A percentile compares a stretch with the other conserved stretches of the same genome.
Evolutionary conservation across 495 filamentous ascomycete genomes (phyloP).

Genomic region (Aspergillus homomorphus): DNA sequence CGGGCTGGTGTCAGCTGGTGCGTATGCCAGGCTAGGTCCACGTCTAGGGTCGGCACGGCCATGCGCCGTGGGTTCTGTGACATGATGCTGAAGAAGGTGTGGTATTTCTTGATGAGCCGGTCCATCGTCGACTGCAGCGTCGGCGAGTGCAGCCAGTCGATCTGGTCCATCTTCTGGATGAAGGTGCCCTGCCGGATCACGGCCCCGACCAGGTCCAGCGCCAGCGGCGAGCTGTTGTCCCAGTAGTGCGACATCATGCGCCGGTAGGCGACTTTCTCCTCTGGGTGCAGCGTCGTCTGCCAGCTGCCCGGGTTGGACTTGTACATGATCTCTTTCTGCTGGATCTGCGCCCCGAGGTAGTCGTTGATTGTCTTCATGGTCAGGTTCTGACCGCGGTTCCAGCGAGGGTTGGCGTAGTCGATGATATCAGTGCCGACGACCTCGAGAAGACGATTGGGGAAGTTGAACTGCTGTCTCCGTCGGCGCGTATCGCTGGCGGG

Average conservation of each 20-base stretch:
- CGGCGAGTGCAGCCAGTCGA: conserved; percentile 74
- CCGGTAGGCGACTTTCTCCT: conserved; percentile 54
- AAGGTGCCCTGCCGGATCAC: conserved; percentile 80
- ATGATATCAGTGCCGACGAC: conserved; percentile 37
- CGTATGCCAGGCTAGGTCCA: conserved; percentile 81
- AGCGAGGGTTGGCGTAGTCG: conserved; percentile 23
- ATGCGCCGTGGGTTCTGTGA: conserved; percentile 46
- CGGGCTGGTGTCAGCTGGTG: conserved; percentile 59
- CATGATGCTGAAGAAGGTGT: conserved; percentile 68
- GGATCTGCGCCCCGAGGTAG: conserved; percentile 15
- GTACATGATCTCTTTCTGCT: conserved; percentile 17
- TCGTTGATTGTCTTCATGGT: conserved; percentile 21
- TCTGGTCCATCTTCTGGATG: conserved; percentile 75
- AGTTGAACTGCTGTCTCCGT: conserved; percentile 27
- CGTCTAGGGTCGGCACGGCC: conserved; percentile 78
- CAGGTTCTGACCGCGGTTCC: conserved; percentile 3
- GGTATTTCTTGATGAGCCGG: conserved; percentile 67
- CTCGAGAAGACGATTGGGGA: conserved; percentile 60
- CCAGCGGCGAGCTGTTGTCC: conserved; percentile 69
- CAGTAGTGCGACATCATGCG: conserved; percentile 80
- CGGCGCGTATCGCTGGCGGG: not conserved
- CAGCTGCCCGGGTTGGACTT: conserved; percentile 9
- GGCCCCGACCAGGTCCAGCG: conserved; percentile 71
- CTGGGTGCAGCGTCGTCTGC: conserved; percentile 2
- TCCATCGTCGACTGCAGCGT: conserved; percentile 60